Evolutionary conservation across 2,329 filamentous ascomycete genomes (phyloP).

Genomic region (Xylaria sp.): DNA sequence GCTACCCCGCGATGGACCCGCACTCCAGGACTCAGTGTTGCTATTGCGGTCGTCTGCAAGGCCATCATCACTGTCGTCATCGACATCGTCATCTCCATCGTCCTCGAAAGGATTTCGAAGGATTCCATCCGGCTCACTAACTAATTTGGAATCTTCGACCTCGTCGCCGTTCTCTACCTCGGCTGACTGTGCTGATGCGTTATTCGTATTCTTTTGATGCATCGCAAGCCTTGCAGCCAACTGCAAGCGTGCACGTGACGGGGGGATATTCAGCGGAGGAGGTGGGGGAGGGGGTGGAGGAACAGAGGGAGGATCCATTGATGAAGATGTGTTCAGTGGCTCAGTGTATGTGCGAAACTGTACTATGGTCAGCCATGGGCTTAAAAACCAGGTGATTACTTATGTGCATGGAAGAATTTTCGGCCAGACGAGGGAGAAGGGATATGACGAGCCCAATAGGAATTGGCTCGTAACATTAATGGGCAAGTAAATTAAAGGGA

Average conservation of each 20-base stretch:
- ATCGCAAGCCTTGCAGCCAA: slow-evolving; percentile 85
- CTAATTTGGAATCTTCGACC: slow-evolving; percentile 34
- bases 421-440: background rate
- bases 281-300: slow-evolving; percentile 67
- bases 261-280: slow-evolving; percentile 80
- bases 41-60: slow-evolving; percentile 40
- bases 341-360: slow-evolving; percentile 65
- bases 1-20: slow-evolving; percentile 42
- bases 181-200: slow-evolving; percentile 43
- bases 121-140: slow-evolving; percentile 24
- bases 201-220: slow-evolving; percentile 66
- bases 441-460: background rate
- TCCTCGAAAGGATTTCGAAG: slow-evolving; percentile 43
- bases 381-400: background rate
- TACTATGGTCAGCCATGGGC: slow-evolving; percentile 20
- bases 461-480: background rate
- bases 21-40: slow-evolving; percentile 39
- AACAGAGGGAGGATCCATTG: slow-evolving; percentile 60
- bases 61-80: slow-evolving; percentile 47
- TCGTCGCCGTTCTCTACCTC: slow-evolving; percentile 46
- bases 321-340: slow-evolving; percentile 51
- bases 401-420: background rate
- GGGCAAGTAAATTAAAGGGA: background rate
- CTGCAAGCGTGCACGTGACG: slow-evolving; percentile 83
- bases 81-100: slow-evolving; percentile 57